These are phyloP conservation scores for Saturnispora quitensis DNA, from an alignment of 805 yeast genomes.

Conservation along the genomic window DNA sequence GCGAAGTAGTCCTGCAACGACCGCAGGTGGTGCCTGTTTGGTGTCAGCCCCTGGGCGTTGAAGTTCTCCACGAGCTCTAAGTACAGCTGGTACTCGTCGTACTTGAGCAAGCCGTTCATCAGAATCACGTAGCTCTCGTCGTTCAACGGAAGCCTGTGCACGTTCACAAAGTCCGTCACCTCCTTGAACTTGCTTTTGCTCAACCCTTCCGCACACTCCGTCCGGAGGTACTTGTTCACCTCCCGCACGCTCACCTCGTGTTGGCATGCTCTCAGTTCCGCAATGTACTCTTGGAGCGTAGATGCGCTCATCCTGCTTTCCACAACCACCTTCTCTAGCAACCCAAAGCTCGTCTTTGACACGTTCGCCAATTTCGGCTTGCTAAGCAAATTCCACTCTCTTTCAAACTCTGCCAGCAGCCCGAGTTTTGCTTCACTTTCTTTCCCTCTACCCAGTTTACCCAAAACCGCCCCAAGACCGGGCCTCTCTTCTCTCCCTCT, in stretches of 20 bases:
- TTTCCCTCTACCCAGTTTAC: neutral
- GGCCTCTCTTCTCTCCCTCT: neutral
- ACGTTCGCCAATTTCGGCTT: constrained; percentile 7
- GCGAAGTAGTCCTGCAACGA: constrained; percentile 8
- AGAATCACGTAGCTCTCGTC: constrained; percentile 14
- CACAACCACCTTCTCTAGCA: neutral
- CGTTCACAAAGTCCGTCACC: neutral
- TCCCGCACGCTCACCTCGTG: constrained; percentile 1
- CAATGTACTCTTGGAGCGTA: constrained; percentile 1
- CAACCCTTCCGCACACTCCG: neutral
- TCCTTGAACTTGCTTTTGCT: neutral
- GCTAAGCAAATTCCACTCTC: constrained; percentile 6
- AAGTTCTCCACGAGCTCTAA: constrained; percentile 14
- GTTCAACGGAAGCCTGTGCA: constrained; percentile 4
- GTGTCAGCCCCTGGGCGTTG: constrained; percentile 10
- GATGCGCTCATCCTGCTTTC: neutral
- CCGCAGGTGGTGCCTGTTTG: constrained; percentile 16
- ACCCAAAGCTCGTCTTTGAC: neutral
- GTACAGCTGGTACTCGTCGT: constrained; percentile 13
- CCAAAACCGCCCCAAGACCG: neutral
- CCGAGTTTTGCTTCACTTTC: neutral
- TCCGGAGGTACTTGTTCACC: constrained; percentile 1
- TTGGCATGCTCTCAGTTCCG: constrained; percentile 1
- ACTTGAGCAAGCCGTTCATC: constrained; percentile 13
- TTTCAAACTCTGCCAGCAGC: neutral